A percentile compares a stretch with the other conserved stretches of the same genome.
Evolutionary conservation across 768 basidiomycete genomes (phyloP).

Genomic region (Lactarius psammicola): DNA sequence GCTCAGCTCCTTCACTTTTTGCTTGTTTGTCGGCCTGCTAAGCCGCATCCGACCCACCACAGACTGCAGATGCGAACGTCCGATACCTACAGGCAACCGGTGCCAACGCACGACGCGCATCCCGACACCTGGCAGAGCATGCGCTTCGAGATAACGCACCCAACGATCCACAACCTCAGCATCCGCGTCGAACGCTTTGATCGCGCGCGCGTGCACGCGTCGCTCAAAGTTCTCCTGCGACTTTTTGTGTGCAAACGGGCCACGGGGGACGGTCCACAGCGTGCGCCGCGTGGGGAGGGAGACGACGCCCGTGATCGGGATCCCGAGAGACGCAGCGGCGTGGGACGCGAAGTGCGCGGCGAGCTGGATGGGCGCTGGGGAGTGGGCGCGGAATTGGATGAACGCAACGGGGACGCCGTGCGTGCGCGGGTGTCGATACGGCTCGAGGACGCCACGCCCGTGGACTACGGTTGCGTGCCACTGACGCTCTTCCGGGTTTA

Average conservation of each 20-base stretch:
- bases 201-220: slow-evolving; percentile 73
- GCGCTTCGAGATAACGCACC: slow-evolving; percentile 72
- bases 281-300: slow-evolving; percentile 71
- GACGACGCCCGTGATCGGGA: slow-evolving; percentile 66
- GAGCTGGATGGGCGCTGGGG: slow-evolving; percentile 62
- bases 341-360: slow-evolving; percentile 84
- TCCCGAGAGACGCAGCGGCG: slow-evolving; percentile 79
- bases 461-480: slow-evolving; percentile 56
- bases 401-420: slow-evolving; percentile 75
- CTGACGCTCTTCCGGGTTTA: slow-evolving; percentile 37
- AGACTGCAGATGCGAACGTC: slow-evolving; percentile 40
- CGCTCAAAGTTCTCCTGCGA: slow-evolving; percentile 94
- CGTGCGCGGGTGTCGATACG: slow-evolving; percentile 57
- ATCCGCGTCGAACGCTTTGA: slow-evolving; percentile 92
- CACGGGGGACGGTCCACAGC: slow-evolving; percentile 81
- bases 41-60: slow-evolving; percentile 39
- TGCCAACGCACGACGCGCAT: slow-evolving; percentile 82
- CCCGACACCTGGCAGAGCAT: slow-evolving; percentile 83
- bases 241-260: slow-evolving; percentile 92
- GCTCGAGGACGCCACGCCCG: slow-evolving; percentile 56
- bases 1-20: slow-evolving; percentile 40
- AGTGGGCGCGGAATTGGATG: slow-evolving; percentile 81
- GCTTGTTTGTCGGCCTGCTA: slow-evolving; percentile 33
- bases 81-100: slow-evolving; percentile 54
- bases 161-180: slow-evolving; percentile 74